Conservation (phyloP, 495 filamentous ascomycete genomes). For the Penicillium desertorum region DNA sequence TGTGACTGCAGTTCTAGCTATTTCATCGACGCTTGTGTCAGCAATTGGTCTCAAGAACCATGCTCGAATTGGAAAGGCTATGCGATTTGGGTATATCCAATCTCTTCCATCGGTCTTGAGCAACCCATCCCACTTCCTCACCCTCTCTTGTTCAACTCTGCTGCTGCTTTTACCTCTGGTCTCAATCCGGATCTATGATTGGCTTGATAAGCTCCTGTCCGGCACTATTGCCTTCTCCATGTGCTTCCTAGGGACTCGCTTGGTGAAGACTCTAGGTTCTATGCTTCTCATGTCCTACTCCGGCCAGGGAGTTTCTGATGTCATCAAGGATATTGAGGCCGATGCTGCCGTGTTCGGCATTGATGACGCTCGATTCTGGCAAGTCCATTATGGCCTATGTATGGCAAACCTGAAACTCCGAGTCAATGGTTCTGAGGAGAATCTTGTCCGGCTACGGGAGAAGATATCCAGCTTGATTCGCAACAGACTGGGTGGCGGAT, state of each 20-base stretch:
- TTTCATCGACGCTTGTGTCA: slow-evolving; percentile 81
- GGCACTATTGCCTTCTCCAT: slow-evolving; percentile 76
- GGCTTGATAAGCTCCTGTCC: slow-evolving; percentile 81
- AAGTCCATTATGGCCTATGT: slow-evolving; percentile 94
- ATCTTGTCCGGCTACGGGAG: slow-evolving; percentile 66
- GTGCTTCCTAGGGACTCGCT: slow-evolving; percentile 77
- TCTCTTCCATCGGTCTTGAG: slow-evolving; percentile 76
- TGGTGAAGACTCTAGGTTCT: slow-evolving; percentile 79
- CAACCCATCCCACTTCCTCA: slow-evolving; percentile 93
- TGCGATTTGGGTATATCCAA: slow-evolving; percentile 79
- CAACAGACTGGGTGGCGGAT: slow-evolving; percentile 83
- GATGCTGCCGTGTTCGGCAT: slow-evolving; percentile 73
- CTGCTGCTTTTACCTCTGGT: slow-evolving; percentile 84
- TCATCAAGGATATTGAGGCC: slow-evolving; percentile 78
- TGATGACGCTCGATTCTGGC: slow-evolving; percentile 94
- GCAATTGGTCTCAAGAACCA: slow-evolving; percentile 90
- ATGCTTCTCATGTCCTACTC: slow-evolving; percentile 95
- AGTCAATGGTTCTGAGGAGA: slow-evolving; percentile 63
- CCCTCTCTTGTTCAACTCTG: slow-evolving; percentile 75
- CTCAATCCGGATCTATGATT: slow-evolving; percentile 67
- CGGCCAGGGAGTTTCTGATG: slow-evolving; percentile 63
- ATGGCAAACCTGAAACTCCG: slow-evolving; percentile 91
- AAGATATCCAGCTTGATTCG: slow-evolving; percentile 75
- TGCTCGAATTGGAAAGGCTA: slow-evolving; percentile 81
- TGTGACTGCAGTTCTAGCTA: slow-evolving; percentile 78